Conservation (phyloP, 2,329 filamentous ascomycete species). For the Venturia pyrina region DNA sequence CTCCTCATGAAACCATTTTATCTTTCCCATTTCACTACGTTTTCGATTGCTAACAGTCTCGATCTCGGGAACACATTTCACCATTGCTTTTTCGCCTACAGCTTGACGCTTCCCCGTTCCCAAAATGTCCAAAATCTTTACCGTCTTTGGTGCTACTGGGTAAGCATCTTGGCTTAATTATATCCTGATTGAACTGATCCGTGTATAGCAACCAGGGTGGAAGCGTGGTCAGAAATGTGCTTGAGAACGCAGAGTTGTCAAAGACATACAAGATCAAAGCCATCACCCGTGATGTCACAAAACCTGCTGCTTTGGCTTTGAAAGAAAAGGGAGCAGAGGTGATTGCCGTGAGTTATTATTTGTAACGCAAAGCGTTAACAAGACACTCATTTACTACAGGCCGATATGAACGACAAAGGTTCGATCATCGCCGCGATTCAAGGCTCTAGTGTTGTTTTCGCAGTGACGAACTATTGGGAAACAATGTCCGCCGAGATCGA, state of each 20-base stretch:
- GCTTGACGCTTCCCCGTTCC: not conserved
- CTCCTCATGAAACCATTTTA: too few species aligned
- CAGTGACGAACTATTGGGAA: constrained; percentile 45
- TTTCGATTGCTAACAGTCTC: too few species aligned
- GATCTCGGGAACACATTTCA: too few species aligned
- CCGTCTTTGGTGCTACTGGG: constrained; percentile 48
- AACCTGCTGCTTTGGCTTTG: constrained; percentile 36
- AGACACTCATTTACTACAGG: constrained; percentile 20
- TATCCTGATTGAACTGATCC: not conserved
- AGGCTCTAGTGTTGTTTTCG: constrained; percentile 41
- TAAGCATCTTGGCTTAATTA: not conserved
- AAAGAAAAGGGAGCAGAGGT: constrained; percentile 40
- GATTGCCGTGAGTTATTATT: constrained; percentile 19
- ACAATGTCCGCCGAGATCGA: constrained; percentile 22
- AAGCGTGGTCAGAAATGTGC: constrained; percentile 39
- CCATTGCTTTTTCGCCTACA: not conserved
- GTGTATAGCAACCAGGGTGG: constrained; percentile 44
- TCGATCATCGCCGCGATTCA: constrained; percentile 36
- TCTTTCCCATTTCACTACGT: too few species aligned
- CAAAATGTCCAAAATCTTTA: constrained; percentile 35
- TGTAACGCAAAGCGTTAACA: not conserved
- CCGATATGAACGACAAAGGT: constrained; percentile 39
- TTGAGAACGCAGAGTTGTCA: constrained; percentile 34
- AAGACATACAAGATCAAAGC: constrained; percentile 43
- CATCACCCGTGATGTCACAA: constrained; percentile 42